A percentile compares a stretch with the other conserved stretches of the same genome.
phyloP scores from a whole-genome alignment of 78 protist species.

The Blattamonas nauphoetae region DNA sequence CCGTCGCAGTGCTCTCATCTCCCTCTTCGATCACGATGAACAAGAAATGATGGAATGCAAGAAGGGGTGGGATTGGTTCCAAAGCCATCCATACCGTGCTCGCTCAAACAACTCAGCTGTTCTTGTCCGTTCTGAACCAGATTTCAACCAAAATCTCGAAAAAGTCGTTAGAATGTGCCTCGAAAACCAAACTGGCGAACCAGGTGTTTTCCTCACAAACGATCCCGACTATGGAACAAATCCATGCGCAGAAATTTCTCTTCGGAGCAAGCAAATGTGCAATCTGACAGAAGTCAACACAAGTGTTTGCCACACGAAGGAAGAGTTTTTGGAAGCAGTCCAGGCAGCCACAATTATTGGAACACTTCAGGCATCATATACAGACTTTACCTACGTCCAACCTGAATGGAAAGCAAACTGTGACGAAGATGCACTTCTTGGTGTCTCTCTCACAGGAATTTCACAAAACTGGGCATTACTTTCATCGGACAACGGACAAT shows the following conservation, averaged over 20 bases:
- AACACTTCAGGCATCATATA: neutral
- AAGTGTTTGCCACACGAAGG: neutral
- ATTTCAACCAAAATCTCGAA: neutral
- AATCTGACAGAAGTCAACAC: neutral
- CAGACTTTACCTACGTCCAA: neutral
- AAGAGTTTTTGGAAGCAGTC: neutral
- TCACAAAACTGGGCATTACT: neutral
- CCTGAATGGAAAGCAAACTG: neutral
- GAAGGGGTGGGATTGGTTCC: neutral
- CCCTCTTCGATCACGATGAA: neutral
- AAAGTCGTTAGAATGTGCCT: neutral
- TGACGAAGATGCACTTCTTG: neutral
- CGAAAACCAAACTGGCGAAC: neutral
- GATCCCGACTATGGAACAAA: neutral
- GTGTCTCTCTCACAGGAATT: neutral
- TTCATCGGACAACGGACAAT: neutral
- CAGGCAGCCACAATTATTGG: neutral
- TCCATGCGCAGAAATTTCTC: neutral
- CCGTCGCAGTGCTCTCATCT: neutral
- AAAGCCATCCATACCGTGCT: neutral
- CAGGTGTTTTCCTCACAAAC: neutral
- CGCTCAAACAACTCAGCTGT: neutral
- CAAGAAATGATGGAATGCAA: conserved; percentile 1
- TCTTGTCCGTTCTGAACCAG: neutral
- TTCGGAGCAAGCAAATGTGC: conserved; percentile 3